Percentiles rank a stretch among this genome's conserved stretches.
phyloP scores from a whole-genome alignment of 139 green algal species.

The Volvox reticuliferus region DNA sequence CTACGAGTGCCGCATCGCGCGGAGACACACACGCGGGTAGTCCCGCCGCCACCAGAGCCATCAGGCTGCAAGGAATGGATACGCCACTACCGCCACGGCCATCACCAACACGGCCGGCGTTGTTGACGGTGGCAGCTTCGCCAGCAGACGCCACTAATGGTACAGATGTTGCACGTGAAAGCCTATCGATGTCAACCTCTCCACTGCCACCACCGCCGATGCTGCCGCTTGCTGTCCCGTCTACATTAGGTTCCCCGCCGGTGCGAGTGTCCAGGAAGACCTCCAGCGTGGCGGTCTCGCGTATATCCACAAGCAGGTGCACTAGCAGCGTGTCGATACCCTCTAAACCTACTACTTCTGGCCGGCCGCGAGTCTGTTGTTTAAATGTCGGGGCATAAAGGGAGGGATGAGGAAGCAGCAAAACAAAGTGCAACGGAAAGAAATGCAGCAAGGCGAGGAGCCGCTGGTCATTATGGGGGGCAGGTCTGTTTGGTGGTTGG shows the following conservation, averaged over 20 bases:
- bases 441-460: no score
- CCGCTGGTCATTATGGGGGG: no score
- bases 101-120: no score
- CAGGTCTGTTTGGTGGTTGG: no score
- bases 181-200: neutral
- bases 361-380: neutral
- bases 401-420: no score
- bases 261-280: neutral
- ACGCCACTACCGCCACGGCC: no score
- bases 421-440: no score
- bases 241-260: neutral
- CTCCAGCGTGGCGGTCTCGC: neutral
- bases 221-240: neutral
- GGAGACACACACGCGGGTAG: neutral
- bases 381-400: no score
- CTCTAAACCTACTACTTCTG: slow-evolving; percentile 34
- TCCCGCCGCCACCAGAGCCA: neutral
- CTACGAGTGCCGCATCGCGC: slow-evolving; percentile 31
- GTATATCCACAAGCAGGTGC: slow-evolving; percentile 68
- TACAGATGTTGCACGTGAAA: no score
- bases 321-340: slow-evolving; percentile 77
- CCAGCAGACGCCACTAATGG: no score
- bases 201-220: neutral
- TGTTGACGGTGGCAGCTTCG: no score
- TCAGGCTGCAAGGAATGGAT: neutral